Base-by-base conservation (phyloP, 192 early-diverging fungal genomes). In the Coemansia sp. region DNA sequence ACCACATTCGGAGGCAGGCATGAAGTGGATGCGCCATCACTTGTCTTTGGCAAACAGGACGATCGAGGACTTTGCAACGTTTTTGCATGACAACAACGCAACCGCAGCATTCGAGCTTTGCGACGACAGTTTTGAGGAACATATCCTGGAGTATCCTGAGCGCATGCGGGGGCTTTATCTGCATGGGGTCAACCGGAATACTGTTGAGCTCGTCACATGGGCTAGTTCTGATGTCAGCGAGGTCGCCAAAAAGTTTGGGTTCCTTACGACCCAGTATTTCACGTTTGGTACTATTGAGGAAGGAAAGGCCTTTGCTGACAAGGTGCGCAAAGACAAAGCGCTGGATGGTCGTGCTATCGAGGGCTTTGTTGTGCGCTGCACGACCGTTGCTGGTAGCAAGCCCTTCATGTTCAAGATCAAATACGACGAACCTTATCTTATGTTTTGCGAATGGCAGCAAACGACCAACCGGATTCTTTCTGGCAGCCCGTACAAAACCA, bases 81-180 rank as follows among this genome's bases (percentile, higher is more conserved):
- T 92, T 75, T 72, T 97, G 62, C 82, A 80, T 53, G 70, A 86
- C 36, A 67, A 93, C 62, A 92, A 92, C 46, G 77, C 89, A 10
- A 97, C 97, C 7, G 89, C 93, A 5, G 92, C 96, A 26, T 77
- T 78, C 51, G 82, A 95, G 89, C 85, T 99, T 5, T 94, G 91
- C 49, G 97, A 99, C 74, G 95, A 99, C 67, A 88, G 85, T 2
- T 99, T 99, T 86, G 94, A 99, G 69, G 93, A 99, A 79, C 95
- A 98, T 74, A 86, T 99, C 21, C 69, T 99, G 41, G 91, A 90
- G 63, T 99, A 99, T 67, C 79, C 91, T 2, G 83, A 76, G 9
- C 92, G 92, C 5, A 63, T 68, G 63, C 75, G 92, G 23, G 97
- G 97, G 4, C 85, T 99, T 14, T 95, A 95, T 66, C 77, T 96